These are phyloP conservation scores for Aegilops tauschii DNA, from an alignment of 176 grass and related monocot species.

Conservation along the genomic window DNA sequence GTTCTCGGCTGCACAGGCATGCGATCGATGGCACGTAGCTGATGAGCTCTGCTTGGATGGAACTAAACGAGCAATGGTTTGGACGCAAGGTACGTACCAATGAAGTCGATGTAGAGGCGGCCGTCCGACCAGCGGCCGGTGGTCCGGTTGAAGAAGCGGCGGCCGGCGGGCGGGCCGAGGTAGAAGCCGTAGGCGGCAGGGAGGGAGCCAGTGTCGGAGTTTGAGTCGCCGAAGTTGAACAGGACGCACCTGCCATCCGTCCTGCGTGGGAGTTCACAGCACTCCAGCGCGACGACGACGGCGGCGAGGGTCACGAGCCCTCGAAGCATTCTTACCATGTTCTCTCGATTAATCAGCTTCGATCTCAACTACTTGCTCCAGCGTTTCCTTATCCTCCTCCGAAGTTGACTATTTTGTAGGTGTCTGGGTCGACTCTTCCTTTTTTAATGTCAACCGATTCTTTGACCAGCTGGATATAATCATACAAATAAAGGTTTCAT, in stretches of 20 bases:
- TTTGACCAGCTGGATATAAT: too few relatives aligned
- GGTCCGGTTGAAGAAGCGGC: constrained; percentile 33
- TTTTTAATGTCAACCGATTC: neutral
- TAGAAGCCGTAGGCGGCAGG: constrained; percentile 20
- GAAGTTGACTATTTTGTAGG: neutral
- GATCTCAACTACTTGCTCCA: neutral
- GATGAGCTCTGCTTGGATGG: neutral
- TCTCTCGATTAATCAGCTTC: neutral
- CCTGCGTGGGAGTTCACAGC: neutral
- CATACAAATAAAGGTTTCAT: too few relatives aligned
- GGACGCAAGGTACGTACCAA: neutral
- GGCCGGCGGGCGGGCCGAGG: constrained; percentile 28
- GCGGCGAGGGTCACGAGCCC: neutral
- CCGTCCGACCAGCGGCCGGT: constrained; percentile 35
- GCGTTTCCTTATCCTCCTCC: neutral
- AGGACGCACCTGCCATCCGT: constrained; percentile 28
- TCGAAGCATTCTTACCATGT: neutral
- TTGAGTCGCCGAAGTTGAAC: constrained; percentile 94
- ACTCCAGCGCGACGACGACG: neutral
- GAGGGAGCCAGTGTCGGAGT: constrained; percentile 65
- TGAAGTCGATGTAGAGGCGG: constrained; percentile 36
- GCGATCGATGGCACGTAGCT: neutral
- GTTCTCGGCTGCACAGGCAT: constrained; percentile 16
- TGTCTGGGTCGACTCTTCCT: neutral
- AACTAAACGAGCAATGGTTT: neutral